Evolutionary conservation across 2,329 filamentous ascomycete species (phyloP), one percentile per base, ranked within the genome.

Genomic region (Mycocentrospora acerina): DNA sequence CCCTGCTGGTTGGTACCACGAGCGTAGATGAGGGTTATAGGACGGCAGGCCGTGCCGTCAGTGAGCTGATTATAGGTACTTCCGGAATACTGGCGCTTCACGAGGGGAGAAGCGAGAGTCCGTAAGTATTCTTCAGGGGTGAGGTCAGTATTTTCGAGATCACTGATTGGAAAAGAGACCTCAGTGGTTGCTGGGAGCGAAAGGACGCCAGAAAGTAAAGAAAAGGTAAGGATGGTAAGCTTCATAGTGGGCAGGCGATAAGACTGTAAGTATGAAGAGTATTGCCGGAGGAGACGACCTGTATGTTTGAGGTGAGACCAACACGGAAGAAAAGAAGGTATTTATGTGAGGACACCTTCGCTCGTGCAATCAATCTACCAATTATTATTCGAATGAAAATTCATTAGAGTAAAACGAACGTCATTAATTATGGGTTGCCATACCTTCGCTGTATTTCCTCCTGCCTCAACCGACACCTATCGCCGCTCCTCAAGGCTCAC

Each of bases 21-120:
- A 16, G 77, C 77, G 50, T 74, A 80, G 53, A 80, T 74, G 37
- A 80, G 57, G 11, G 75, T 79, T 33, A 76, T 66, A 14, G 61
- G 51, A 14, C 68, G 69, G 60, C 72, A 75, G 17, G 45, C 41
- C 11, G 51, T 54, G 24, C 48, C 48, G 43, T 55, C 43, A 13
- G 47, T 57, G 24, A 58, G 45, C 25, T 58, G 53, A 37, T 55
- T 55, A 40, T 54, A 49, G 17, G 42, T 55, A 37, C 42, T 42
- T 29, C 48, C 42, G 16, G 35, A 40, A 41, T 42, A 54, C 28
- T 54, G 51, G 33, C 51, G 48, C 36, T 53, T 53, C 14, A 7
- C 8, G 8, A 35, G 26, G n/a, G 28, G 14, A 29, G 26, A 25
- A 37, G 32, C 19, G 18, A 40, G 37, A 10, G 35, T 29, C n/a